Base-by-base conservation (phyloP, 257 asterid genomes). In the Solanum clarkiae region DNA sequence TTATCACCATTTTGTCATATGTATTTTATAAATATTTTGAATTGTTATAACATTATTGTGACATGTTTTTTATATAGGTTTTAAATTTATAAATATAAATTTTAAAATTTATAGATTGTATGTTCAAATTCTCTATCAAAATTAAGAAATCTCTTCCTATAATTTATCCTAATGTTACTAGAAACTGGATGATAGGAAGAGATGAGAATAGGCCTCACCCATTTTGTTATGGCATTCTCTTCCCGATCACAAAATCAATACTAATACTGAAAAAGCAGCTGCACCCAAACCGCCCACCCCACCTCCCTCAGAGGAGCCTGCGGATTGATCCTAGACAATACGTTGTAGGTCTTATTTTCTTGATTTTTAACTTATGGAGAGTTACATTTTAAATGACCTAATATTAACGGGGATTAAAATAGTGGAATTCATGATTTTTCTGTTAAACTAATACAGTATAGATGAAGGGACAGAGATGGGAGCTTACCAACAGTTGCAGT, bases 401-500 rank as follows among this genome's bases (percentile, higher is more conserved):
- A 8, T 4, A 24, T 62, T 62, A 62, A 22, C 40, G 8, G 17
- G 1, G 17, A 24, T 24, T 5, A 12, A 63, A 63, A 63, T 63
- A 24, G 29, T 63, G 18, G 70, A 62, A 24, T 11, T 62, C 1
- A 62, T 62, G 8, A 24, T 24, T 22, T 22, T 62, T 62, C 0
- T 0, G 0, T 24, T 15, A 32, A 68, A 29, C 47, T 29, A 66
- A 7, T 24, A 1, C 24, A 0, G 10, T 69, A 36, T 0, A 15
- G 51, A 16, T n/a, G 59, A 29, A 85, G 71, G 65, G 6, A 44
- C 16, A 84, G 80, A 80, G 49, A 26, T 45, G 45, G 5, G 26
- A 24, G 15, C 93, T 84, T 86, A 94, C 99, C 99, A 66, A 94
- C 88, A 47, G 99, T 94, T 18, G 99, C 98, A 55, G 92, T 86